Evolutionary conservation across 352 stramenopile genomes (phyloP), one percentile per base, ranked within the genome.

Genomic region (Aphanomyces stellatus): DNA sequence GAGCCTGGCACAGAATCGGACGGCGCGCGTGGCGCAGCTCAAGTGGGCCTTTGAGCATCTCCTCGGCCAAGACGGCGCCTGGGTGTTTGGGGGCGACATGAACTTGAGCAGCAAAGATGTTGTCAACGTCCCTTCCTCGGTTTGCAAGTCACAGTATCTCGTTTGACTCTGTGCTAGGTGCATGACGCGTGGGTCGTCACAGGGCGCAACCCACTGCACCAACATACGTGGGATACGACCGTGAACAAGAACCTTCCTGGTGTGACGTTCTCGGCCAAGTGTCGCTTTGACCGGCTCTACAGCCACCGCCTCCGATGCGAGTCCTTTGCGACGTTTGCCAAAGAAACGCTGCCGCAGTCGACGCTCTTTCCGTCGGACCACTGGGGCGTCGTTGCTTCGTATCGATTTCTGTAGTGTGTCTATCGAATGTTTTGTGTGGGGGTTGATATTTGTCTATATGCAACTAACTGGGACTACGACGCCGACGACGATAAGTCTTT

Each of bases 51-150:
- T 67, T 33, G n/a, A n/a, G 17, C 25, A 28, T 33, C 60, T 67
- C 19, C 27, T 57, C 6, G 49, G 33, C 11, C 8, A 49, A 3
- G 11, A 56, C 24, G 13, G 30, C 15, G 8, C 55, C 24, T 67
- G 60, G 60, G 27, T 67, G n/a, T 67, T 67, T 59, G 60, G 60
- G 4, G 60, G 60, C 28, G 60, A 67, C 60, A 67, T 60, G 49
- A 67, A 67, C 60, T 27, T 67, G 17, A 41, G 60, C 60, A 56
- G 48, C 60, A 42, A 48, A n/a, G 60, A 67, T n/a, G 48, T 57
- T 5, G 33, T 46, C 7, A n/a, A 5, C 10, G n/a, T 67, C 1
- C 60, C 60, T 15, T n/a, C n/a, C 10, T 13, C 25, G 25, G 49
- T 30, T 15, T 1, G 5, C 49, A 17, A 17, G 11, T 35, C 17